Conservation (phyloP, 225 moss, liverwort and hornwort genomes). For the Lunularia cruciata region DNA sequence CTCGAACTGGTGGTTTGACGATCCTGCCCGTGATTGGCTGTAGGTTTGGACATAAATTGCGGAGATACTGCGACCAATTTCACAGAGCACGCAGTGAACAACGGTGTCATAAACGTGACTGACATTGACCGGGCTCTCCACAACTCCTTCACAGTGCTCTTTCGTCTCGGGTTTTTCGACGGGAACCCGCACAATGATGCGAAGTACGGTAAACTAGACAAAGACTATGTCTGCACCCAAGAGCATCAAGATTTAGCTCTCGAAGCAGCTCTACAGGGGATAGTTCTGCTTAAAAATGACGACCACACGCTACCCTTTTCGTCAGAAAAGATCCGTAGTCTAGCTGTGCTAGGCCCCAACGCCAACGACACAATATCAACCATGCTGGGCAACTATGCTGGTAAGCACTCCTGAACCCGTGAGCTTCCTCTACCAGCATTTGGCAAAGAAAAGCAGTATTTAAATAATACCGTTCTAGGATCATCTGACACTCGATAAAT, state of each 20-base stretch:
- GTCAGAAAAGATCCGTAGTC: slow-evolving; percentile 24
- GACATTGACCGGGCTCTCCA: slow-evolving; percentile 59
- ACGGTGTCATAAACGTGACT: slow-evolving; percentile 54
- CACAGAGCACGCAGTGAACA: slow-evolving; percentile 49
- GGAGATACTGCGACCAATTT: slow-evolving; percentile 54
- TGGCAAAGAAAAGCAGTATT: too few relatives aligned
- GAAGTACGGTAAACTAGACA: slow-evolving; percentile 57
- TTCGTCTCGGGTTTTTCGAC: slow-evolving; percentile 84
- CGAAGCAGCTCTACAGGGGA: slow-evolving; percentile 68
- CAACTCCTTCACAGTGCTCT: slow-evolving; percentile 60
- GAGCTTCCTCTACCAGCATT: too few relatives aligned
- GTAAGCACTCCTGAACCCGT: too few relatives aligned
- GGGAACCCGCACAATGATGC: slow-evolving; percentile 37
- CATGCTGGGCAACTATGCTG: slow-evolving; percentile 88
- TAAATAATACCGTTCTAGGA: too few relatives aligned
- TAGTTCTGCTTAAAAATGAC: slow-evolving; percentile 81
- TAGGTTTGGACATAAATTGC: slow-evolving; percentile 92
- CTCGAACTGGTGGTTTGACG: too few relatives aligned
- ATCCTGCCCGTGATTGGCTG: not conserved
- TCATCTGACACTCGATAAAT: too few relatives aligned
- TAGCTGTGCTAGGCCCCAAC: slow-evolving; percentile 88
- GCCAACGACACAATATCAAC: slow-evolving; percentile 49
- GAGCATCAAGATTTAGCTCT: slow-evolving; percentile 64
- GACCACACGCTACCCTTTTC: slow-evolving; percentile 56
- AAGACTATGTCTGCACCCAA: slow-evolving; percentile 55